phyloP scores from a whole-genome alignment of 169 alveolate species.

The Plasmodium inui region DNA sequence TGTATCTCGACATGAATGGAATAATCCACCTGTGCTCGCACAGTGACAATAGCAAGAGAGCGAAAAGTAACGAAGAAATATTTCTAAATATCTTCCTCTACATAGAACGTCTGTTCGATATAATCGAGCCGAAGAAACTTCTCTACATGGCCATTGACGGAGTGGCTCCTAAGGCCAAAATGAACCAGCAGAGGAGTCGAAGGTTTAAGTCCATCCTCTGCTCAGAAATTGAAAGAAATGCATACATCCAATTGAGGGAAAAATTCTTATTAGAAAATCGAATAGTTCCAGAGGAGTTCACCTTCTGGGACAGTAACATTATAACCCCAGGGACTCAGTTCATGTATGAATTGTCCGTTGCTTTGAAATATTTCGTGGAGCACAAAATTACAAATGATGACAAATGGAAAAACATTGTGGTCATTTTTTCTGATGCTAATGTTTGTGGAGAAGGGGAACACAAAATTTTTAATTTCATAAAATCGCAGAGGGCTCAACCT shows the following conservation, averaged over 20 bases:
- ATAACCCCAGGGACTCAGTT: constrained; percentile 99
- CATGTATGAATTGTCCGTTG: constrained; percentile 92
- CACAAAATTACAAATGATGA: constrained; percentile 92
- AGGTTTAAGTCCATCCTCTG: constrained; percentile 92
- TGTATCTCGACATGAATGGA: constrained; percentile 99
- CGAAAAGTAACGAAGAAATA: constrained; percentile 94
- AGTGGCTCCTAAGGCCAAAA: constrained; percentile 99
- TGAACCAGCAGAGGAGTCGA: constrained; percentile 98
- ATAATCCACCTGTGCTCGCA: constrained; percentile 99
- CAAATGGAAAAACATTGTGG: constrained; percentile 92
- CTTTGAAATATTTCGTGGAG: constrained; percentile 89
- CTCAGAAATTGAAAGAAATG: constrained; percentile 72
- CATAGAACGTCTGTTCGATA: constrained; percentile 93
- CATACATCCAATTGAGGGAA: constrained; percentile 77
- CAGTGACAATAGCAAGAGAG: constrained; percentile 90
- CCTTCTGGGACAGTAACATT: constrained; percentile 96
- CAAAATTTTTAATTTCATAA: constrained; percentile 96
- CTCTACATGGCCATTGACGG: constrained; percentile 98
- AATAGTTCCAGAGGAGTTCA: constrained; percentile 53
- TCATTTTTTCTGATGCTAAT: constrained; percentile 96
- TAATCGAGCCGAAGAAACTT: constrained; percentile 95
- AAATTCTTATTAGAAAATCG: constrained; percentile 76
- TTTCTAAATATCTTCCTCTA: constrained; percentile 92
- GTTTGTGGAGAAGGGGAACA: constrained; percentile 99
- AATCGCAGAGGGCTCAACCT: constrained; percentile 86